Percentiles rank a stretch among this genome's conserved stretches.
Evolutionary conservation across 2,329 filamentous ascomycete genomes (phyloP).

Genomic region (Passalora sequoiae): DNA sequence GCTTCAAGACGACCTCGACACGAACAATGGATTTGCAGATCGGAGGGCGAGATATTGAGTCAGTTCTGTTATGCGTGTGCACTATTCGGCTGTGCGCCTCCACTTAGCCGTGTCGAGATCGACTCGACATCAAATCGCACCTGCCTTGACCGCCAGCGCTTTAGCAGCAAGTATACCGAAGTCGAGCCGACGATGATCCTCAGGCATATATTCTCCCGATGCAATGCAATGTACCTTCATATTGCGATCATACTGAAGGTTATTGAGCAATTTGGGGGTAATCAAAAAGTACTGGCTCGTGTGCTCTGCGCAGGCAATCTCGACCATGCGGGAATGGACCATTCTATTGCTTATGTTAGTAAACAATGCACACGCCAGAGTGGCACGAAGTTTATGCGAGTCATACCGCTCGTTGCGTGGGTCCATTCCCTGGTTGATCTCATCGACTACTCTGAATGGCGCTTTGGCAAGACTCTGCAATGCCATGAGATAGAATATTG

Average conservation of each 20-base stretch:
- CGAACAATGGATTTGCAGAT: no score
- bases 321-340: conserved; percentile 96
- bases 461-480: conserved; percentile 88
- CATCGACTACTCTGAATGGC: conserved; percentile 95
- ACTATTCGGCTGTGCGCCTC: no score
- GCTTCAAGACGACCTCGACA: no score
- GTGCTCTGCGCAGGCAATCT: conserved; percentile 74
- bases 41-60: no score
- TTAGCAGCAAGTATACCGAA: conserved; percentile 37
- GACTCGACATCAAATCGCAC: no score
- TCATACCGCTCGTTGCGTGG: conserved; percentile 81
- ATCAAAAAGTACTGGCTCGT: conserved; percentile 80
- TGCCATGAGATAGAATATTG: conserved; percentile 98
- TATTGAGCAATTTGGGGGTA: conserved; percentile 87
- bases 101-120: no score
- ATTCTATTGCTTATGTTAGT: conserved; percentile 45
- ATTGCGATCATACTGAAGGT: conserved; percentile 76
- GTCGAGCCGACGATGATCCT: conserved; percentile 40
- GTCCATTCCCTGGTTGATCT: conserved; percentile 99
- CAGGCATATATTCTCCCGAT: conserved; percentile 64
- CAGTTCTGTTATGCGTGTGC: no score
- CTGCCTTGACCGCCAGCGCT: conserved; percentile 26
- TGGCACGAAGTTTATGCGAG: background rate
- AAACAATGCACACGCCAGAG: background rate
- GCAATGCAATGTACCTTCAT: conserved; percentile 95